A percentile compares a stretch with the other conserved stretches of the same genome.
Evolutionary conservation across 352 stramenopile genomes (phyloP).

Genomic region (Pythium sukuiense): DNA sequence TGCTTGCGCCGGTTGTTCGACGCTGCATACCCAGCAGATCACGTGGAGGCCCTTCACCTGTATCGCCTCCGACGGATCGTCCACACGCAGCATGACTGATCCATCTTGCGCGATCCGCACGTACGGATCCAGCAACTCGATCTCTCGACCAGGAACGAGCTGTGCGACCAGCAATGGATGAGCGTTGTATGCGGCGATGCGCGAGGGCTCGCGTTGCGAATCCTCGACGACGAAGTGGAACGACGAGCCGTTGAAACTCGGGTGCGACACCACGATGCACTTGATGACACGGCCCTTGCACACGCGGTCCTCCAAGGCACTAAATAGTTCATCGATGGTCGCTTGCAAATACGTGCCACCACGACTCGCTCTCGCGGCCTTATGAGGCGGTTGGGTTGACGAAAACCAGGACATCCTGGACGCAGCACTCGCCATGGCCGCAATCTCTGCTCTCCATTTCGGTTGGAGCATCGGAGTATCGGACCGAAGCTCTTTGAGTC

Average conservation of each 20-base stretch:
- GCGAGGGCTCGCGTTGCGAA: conserved; percentile 12
- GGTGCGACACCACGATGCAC: conserved; percentile 4
- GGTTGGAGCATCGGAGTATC: background rate
- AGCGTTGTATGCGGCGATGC: conserved; percentile 11
- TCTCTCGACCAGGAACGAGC: conserved; percentile 6
- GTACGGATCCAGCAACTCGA: conserved; percentile 4
- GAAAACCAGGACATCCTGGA: background rate
- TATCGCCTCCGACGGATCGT: conserved; percentile 4
- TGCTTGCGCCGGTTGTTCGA: background rate
- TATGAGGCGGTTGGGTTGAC: background rate
- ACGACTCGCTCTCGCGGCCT: background rate
- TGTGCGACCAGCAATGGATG: background rate
- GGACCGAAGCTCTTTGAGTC: conserved; percentile 9
- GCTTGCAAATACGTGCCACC: background rate
- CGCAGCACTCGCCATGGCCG: background rate
- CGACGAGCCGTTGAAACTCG: conserved; percentile 18
- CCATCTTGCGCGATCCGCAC: conserved; percentile 9
- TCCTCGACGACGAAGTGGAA: conserved; percentile 15
- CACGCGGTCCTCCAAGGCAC: conserved; percentile 13
- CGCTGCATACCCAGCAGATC: conserved; percentile 15
- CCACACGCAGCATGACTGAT: conserved; percentile 15
- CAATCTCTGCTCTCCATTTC: conserved; percentile 7
- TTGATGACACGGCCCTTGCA: background rate
- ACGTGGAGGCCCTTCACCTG: background rate
- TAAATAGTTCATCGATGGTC: conserved; percentile 20